Conservation (phyloP, 2,329 filamentous ascomycete genomes). For the Fusarium austroafricanum region DNA sequence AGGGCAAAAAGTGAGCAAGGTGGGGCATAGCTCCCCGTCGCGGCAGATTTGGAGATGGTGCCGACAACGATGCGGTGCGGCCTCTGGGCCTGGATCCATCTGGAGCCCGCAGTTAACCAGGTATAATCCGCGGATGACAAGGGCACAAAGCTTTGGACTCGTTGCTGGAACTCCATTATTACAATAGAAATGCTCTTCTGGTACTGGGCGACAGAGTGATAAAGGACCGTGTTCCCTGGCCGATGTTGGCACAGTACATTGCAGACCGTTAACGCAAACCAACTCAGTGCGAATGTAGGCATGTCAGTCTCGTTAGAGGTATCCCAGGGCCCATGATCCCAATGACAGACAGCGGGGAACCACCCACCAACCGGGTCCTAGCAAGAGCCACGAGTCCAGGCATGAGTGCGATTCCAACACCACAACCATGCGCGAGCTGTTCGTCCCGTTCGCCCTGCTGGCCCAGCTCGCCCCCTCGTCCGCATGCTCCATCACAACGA, state of each 20-base stretch:
- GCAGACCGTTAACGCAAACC: neutral
- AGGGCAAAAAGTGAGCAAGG: constrained; percentile 44
- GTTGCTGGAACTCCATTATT: constrained; percentile 25
- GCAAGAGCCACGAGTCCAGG: constrained; percentile 43
- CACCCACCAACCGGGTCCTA: constrained; percentile 44
- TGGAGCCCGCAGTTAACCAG: constrained; percentile 37
- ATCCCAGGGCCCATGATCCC: constrained; percentile 33
- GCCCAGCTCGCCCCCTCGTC: constrained; percentile 41
- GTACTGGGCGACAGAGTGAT: constrained; percentile 18
- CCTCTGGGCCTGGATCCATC: constrained; percentile 40
- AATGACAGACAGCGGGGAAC: constrained; percentile 45
- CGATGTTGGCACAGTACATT: constrained; percentile 29
- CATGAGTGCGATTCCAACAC: constrained; percentile 40
- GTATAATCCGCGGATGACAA: constrained; percentile 38
- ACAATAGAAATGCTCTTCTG: constrained; percentile 13
- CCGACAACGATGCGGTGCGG: constrained; percentile 44
- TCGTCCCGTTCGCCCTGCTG: constrained; percentile 43
- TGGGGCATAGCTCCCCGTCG: constrained; percentile 45
- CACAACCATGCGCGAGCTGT: constrained; percentile 41
- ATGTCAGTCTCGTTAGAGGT: constrained; percentile 29
- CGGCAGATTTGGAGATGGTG: constrained; percentile 49
- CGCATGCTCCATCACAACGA: constrained; percentile 34
- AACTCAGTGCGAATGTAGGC: constrained; percentile 32
- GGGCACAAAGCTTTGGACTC: constrained; percentile 32
- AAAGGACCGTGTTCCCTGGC: constrained; percentile 29